Conservation (phyloP, 768 basidiomycete genomes). For the Tricholoma matsutake region DNA sequence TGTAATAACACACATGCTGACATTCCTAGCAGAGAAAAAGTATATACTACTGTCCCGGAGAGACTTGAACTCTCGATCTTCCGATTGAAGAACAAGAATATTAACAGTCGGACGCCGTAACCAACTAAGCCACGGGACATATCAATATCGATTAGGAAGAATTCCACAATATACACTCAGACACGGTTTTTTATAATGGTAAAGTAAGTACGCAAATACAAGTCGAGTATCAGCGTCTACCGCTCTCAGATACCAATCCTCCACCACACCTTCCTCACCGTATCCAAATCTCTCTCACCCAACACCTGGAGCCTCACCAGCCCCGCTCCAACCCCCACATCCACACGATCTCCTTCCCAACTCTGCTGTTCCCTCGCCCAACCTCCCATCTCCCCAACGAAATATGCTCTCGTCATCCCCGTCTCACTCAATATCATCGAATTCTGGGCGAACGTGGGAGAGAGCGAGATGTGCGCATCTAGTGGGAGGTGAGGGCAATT, state of each 20-base stretch:
- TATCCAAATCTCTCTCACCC: conserved; percentile 21
- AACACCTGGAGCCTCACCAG: conserved; percentile 22
- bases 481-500: conserved; percentile 23
- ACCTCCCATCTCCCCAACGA: conserved; percentile 30
- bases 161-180: too few species aligned
- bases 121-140: too few species aligned
- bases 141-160: too few species aligned
- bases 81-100: too few species aligned
- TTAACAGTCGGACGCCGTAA: too few species aligned
- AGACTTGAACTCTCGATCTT: too few species aligned
- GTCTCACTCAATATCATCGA: conserved; percentile 36
- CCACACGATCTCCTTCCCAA: conserved; percentile 25
- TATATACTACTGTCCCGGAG: too few species aligned
- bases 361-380: conserved; percentile 17
- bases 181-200: too few species aligned
- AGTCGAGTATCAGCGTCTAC: too few species aligned
- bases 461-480: conserved; percentile 34
- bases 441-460: conserved; percentile 21
- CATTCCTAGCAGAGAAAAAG: too few species aligned
- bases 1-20: too few species aligned
- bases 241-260: conserved; percentile 5
- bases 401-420: conserved; percentile 29
- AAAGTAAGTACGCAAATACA: too few species aligned
- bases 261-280: conserved; percentile 19
- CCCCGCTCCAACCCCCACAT: conserved; percentile 19